Conservation (phyloP, 2,329 filamentous ascomycete genomes). For the Cytospora chrysosperma region DNA sequence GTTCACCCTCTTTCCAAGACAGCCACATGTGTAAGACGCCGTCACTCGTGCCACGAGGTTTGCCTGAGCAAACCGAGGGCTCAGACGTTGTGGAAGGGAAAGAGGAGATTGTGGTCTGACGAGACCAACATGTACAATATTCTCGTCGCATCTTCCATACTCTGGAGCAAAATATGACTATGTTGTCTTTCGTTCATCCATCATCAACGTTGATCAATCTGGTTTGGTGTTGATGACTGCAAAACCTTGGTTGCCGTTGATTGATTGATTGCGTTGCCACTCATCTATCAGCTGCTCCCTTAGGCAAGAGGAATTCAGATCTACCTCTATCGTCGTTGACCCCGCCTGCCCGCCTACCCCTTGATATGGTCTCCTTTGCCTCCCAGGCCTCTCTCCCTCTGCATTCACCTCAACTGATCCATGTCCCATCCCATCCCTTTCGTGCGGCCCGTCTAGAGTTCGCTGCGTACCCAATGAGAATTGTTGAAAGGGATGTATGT, state of each 20-base stretch:
- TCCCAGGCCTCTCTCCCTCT: not conserved
- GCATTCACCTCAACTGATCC: not conserved
- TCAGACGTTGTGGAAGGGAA: constrained; percentile 1
- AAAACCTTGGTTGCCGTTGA: not conserved
- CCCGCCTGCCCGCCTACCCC: constrained; percentile 18
- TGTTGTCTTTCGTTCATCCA: not conserved
- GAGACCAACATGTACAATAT: not conserved
- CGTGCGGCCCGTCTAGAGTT: constrained; percentile 11
- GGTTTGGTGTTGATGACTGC: not conserved
- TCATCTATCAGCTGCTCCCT: constrained; percentile 12
- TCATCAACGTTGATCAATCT: not conserved
- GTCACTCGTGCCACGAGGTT: constrained; percentile 5
- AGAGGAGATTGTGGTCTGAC: constrained; percentile 20
- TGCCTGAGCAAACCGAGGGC: constrained; percentile 8
- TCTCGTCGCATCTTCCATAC: not conserved
- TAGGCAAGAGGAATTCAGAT: constrained; percentile 16
- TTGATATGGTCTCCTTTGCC: constrained; percentile 3
- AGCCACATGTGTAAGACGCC: constrained; percentile 11
- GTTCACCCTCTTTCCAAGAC: constrained; percentile 8
- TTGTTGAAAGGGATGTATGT: not conserved
- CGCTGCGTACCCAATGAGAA: constrained; percentile 1
- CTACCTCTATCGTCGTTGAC: not conserved
- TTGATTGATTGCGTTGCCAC: not conserved
- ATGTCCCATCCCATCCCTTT: constrained; percentile 13
- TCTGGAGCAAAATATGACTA: not conserved